Base-by-base conservation (phyloP, 768 basidiomycete genomes). In the Lyophyllum decastes region DNA sequence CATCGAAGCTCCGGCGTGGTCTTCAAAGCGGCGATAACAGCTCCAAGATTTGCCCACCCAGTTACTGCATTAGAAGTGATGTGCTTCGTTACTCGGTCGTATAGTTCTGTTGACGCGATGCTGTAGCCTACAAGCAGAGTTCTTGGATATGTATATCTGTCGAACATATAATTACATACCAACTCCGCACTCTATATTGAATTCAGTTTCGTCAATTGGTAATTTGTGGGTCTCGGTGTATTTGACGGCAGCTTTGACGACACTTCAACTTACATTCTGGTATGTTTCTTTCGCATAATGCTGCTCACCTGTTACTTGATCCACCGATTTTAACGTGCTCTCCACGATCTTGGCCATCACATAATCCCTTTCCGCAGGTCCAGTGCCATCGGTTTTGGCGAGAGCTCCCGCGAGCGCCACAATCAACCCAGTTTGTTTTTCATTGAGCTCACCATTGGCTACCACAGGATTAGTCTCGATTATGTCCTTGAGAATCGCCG, bases 271-370 rank as follows among this genome's bases (percentile, higher is more conserved):
- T n/a, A n/a, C 5, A 40, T 43, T 17, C 22, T 43, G 17, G 24
- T 12, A 25, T 9, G 16, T 16, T n/a, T 30, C 17, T 2, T 1
- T 1, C 10, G 40, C 26, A 5, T 24, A 49, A 14, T 59, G 55
- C 19, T 52, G 72, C 87, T 64, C 65, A 94, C 95, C 95, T 52
- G 83, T 78, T 24, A 97, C 85, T 78, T 98, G 95, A 70, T 98
- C 96, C 2, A 85, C 81, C 33, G 82, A 85, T 73, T 88, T 91
- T 57, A 98, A 72, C 61, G 83, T 83, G 21, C 83, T 87, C 54
- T 86, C 82, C n/a, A 86, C 69, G 64, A 98, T 87, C 60, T 80
- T 84, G n/a, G 75, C 70, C 35, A 92, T 78, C 17, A 89, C 74
- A 71, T 86, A 92, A 45, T 74, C 77, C 59, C 82, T 80, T 68